These are phyloP conservation scores for Fagopyrum tataricum DNA, from an alignment of 148 eudicot species.

Conservation along the genomic window DNA sequence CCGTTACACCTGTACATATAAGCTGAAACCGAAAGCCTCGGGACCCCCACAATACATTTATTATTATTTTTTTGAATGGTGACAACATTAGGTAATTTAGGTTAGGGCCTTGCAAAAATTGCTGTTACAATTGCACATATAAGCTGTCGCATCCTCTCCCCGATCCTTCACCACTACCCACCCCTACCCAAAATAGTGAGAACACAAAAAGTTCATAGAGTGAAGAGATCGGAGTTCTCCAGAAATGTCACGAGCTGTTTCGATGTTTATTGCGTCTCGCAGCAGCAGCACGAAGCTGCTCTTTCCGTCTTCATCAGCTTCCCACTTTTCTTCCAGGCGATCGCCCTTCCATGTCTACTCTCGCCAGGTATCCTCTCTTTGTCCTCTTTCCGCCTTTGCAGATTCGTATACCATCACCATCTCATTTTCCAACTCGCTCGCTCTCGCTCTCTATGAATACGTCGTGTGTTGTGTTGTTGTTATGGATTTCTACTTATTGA, in stretches of 20 bases:
- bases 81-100: too few relatives aligned
- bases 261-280: not conserved
- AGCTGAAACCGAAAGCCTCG: too few relatives aligned
- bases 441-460: not conserved
- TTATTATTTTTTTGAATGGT: too few relatives aligned
- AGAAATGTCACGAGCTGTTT: not conserved
- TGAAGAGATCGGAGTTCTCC: not conserved
- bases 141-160: too few relatives aligned
- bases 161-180: too few relatives aligned
- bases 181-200: too few relatives aligned
- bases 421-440: not conserved
- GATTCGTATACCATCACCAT: not conserved
- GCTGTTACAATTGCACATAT: too few relatives aligned
- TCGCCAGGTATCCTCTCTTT: slow-evolving; percentile 9
- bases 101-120: too few relatives aligned
- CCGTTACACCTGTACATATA: too few relatives aligned
- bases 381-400: not conserved
- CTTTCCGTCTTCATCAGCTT: not conserved
- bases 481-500: not conserved
- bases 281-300: slow-evolving; percentile 1
- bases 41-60: too few relatives aligned
- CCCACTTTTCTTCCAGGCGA: not conserved
- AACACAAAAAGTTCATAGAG: not conserved
- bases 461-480: not conserved
- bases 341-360: slow-evolving; percentile 9